These are phyloP conservation scores for Thraustotheca clavata DNA, from an alignment of 352 stramenopile species.

Conservation along the genomic window DNA sequence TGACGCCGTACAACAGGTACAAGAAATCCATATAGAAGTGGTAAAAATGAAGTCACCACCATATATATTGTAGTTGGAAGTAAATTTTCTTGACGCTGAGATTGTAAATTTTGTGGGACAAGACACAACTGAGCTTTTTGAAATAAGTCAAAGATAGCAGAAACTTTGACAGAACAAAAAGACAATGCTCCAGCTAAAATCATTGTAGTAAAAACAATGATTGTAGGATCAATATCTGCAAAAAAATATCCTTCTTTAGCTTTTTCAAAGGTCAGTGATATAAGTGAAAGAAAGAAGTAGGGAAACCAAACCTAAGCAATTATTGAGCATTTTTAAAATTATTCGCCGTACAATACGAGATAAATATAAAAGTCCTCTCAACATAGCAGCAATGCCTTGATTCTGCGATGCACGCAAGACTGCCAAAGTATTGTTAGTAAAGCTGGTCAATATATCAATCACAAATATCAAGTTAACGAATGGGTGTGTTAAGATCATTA, in stretches of 20 bases:
- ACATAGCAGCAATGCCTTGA: neutral
- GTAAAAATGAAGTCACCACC: too few species aligned
- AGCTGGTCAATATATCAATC: conserved; percentile 1
- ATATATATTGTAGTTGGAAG: too few species aligned
- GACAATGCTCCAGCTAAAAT: neutral
- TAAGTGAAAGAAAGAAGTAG: neutral
- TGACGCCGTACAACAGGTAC: too few species aligned
- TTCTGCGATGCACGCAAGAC: neutral
- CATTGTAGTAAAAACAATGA: neutral
- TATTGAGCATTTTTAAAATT: neutral
- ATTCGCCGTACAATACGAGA: neutral
- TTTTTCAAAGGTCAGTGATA: neutral
- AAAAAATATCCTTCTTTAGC: neutral
- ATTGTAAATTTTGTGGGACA: neutral
- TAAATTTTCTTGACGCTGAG: too few species aligned
- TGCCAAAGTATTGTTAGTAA: neutral
- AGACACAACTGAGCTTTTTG: neutral
- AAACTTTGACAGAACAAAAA: neutral
- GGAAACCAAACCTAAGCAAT: conserved; percentile 11
- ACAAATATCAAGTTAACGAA: conserved; percentile 2
- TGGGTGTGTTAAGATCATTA: neutral
- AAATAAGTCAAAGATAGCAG: neutral
- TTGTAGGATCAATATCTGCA: neutral
- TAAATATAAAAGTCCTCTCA: neutral
- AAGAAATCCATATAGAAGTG: too few species aligned